Evolutionary conservation across 2,329 filamentous ascomycete genomes (phyloP).

Genomic region (Sphaerulina populicola): DNA sequence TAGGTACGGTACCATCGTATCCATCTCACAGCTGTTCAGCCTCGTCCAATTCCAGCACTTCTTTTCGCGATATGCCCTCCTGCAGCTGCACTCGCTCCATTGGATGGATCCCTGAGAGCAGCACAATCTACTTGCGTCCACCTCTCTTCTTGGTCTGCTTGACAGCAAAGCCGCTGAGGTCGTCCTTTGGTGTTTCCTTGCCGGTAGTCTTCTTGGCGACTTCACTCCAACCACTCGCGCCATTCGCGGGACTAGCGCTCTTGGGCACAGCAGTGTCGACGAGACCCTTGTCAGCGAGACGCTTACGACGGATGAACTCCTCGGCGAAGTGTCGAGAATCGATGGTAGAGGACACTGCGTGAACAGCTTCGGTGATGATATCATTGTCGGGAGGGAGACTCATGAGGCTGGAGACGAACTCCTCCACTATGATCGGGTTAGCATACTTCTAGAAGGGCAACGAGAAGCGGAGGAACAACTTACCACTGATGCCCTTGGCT

Average conservation of each 20-base stretch:
- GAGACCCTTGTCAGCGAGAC: slow-evolving; percentile 79
- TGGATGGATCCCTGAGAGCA: neutral
- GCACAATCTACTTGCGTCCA: slow-evolving; percentile 28
- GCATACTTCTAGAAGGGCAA: slow-evolving; percentile 10
- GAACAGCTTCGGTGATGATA: slow-evolving; percentile 83
- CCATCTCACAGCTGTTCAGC: neutral
- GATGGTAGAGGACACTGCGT: slow-evolving; percentile 77
- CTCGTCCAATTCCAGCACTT: neutral
- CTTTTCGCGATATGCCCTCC: neutral
- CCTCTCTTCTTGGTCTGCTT: slow-evolving; percentile 88
- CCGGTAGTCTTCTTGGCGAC: slow-evolving; percentile 75
- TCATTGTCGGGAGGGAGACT: slow-evolving; percentile 67
- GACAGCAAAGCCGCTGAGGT: slow-evolving; percentile 67
- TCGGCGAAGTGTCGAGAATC: slow-evolving; percentile 89
- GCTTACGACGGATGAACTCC: slow-evolving; percentile 88
- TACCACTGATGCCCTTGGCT: slow-evolving; percentile 59
- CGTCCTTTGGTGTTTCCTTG: slow-evolving; percentile 35
- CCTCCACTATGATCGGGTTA: slow-evolving; percentile 55
- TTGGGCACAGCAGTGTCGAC: slow-evolving; percentile 53
- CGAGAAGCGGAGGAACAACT: slow-evolving; percentile 18
- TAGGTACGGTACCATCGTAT: neutral
- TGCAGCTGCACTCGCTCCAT: neutral
- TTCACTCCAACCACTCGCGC: slow-evolving; percentile 63
- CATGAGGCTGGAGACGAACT: slow-evolving; percentile 68
- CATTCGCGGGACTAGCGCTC: slow-evolving; percentile 41